Conservation (phyloP, 1,139 yeast species). For the Chernovozyma sophiae-reginae region DNA sequence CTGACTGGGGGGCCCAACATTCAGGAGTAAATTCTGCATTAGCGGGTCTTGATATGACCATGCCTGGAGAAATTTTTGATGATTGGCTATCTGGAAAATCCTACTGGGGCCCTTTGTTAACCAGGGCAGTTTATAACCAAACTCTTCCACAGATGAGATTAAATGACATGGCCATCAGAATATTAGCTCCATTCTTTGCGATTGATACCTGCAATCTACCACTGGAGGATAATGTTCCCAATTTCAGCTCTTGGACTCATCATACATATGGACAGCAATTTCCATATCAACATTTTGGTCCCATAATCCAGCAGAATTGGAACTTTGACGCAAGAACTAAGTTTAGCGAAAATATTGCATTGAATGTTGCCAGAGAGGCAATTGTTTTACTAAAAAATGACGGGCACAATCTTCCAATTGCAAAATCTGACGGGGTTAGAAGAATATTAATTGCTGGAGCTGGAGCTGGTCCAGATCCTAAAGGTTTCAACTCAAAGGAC, state of each 20-base stretch:
- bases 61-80: constrained; percentile 60
- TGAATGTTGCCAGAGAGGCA: constrained; percentile 55
- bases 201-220: constrained; percentile 30
- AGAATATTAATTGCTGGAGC: constrained; percentile 44
- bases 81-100: constrained; percentile 55
- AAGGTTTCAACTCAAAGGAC: constrained; percentile 49
- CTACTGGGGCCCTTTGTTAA: constrained; percentile 55
- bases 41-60: constrained; percentile 63
- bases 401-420: constrained; percentile 49
- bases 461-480: constrained; percentile 46
- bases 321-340: constrained; percentile 51
- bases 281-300: constrained; percentile 52
- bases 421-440: constrained; percentile 36
- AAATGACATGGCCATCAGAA: constrained; percentile 60
- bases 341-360: constrained; percentile 47
- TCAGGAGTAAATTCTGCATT: constrained; percentile 54
- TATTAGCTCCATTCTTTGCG: constrained; percentile 55
- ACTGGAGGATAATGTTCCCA: constrained; percentile 44
- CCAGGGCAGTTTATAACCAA: constrained; percentile 52
- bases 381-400: constrained; percentile 50
- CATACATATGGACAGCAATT: constrained; percentile 51
- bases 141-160: constrained; percentile 54
- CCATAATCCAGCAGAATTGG: constrained; percentile 50
- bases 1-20: constrained; percentile 66
- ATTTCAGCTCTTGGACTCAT: constrained; percentile 57